These are phyloP conservation scores for Mycena sp. DNA, from an alignment of 1,284 basidiomycete genomes.

Conservation along the genomic window DNA sequence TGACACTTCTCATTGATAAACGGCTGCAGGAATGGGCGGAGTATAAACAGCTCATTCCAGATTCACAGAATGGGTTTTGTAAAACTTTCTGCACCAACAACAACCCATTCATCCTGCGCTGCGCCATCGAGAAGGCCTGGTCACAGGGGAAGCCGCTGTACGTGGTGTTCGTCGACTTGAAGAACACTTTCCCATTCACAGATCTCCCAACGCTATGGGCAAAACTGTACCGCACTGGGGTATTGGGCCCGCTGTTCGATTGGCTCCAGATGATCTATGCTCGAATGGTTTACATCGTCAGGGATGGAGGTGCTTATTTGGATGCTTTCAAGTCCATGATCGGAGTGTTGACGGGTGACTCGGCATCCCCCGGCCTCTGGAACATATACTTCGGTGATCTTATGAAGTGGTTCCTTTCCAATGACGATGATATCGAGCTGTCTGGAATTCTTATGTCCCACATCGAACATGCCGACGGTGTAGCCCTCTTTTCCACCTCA, in stretches of 20 bases:
- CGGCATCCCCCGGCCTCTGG: conserved; percentile 46
- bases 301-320: conserved; percentile 12
- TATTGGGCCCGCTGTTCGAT: no score
- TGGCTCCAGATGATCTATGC: conserved; percentile 33
- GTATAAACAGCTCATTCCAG: conserved; percentile 6
- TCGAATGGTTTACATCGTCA: conserved; percentile 29
- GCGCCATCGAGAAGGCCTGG: conserved; percentile 20
- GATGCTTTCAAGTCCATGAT: conserved; percentile 33
- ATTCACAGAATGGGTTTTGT: conserved; percentile 25
- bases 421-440: conserved; percentile 34
- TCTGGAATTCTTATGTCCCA: conserved; percentile 30
- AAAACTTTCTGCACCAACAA: conserved; percentile 19
- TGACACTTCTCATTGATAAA: conserved; percentile 19
- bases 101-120: conserved; percentile 21
- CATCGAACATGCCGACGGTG: no score
- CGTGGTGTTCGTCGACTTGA: conserved; percentile 34
- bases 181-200: conserved; percentile 36
- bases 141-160: conserved; percentile 27
- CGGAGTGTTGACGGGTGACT: conserved; percentile 43
- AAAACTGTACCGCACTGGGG: conserved; percentile 27
- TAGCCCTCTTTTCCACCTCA: conserved; percentile 37
- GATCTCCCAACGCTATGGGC: conserved; percentile 34
- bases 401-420: conserved; percentile 23
- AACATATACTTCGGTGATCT: conserved; percentile 44
- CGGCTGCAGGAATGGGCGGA: conserved; percentile 20